phyloP scores from a whole-genome alignment of 257 asterid species.

The Striga asiatica region DNA sequence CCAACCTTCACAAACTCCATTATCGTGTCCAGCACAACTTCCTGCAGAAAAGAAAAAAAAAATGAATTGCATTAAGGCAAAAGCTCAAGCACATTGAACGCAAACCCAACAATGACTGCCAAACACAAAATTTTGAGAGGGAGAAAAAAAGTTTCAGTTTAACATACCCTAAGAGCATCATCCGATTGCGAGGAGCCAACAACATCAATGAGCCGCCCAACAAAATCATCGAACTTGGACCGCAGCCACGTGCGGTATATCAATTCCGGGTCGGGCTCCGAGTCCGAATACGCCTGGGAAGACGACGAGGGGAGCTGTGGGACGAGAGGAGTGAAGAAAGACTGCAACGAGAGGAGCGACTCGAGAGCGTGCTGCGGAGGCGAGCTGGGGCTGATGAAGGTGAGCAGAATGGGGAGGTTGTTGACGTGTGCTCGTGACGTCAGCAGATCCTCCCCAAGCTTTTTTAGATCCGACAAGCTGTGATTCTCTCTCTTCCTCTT shows the following conservation, averaged over 20 bases:
- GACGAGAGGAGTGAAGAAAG: slow-evolving; percentile 74
- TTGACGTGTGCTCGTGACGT: slow-evolving; percentile 60
- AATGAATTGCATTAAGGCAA: not conserved
- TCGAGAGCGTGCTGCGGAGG: slow-evolving; percentile 57
- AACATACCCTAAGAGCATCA: slow-evolving; percentile 43
- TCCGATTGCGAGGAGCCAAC: slow-evolving; percentile 35
- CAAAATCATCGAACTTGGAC: slow-evolving; percentile 59
- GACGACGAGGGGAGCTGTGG: slow-evolving; percentile 39
- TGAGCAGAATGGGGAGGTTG: slow-evolving; percentile 62
- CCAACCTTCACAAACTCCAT: slow-evolving; percentile 91
- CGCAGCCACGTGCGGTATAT: slow-evolving; percentile 62
- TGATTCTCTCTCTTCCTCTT: slow-evolving; percentile 19
- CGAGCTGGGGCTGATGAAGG: slow-evolving; percentile 34
- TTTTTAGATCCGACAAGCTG: slow-evolving; percentile 34
- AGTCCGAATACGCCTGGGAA: slow-evolving; percentile 3
- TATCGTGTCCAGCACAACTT: slow-evolving; percentile 53
- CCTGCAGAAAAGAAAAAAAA: slow-evolving; percentile 29
- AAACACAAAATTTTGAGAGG: too few relatives aligned
- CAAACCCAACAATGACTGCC: not conserved
- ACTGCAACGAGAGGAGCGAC: slow-evolving; percentile 67
- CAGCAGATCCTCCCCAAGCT: slow-evolving; percentile 59
- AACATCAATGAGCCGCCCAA: slow-evolving; percentile 31
- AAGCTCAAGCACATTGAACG: not conserved
- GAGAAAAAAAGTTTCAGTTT: not conserved
- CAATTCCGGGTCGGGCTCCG: slow-evolving; percentile 35